Base-by-base conservation (phyloP, 306 rosid genomes). In the Begonia peltatifolia region DNA sequence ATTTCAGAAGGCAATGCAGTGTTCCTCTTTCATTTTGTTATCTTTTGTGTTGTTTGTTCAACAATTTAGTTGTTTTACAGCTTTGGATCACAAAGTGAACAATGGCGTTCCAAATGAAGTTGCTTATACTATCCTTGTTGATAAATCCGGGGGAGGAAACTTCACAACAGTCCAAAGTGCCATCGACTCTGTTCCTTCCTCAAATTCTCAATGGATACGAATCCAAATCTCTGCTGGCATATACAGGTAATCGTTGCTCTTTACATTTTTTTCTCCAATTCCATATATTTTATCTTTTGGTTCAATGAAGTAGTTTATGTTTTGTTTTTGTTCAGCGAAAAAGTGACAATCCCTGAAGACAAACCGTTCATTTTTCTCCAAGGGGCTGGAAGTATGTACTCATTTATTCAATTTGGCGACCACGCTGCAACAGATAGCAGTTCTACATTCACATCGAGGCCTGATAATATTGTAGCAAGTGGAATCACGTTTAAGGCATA, bases 161-260 rank as follows among this genome's bases (percentile, higher is more conserved):
- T 79, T 79, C 58, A 36, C 2, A 3, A 60, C 71, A 8, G 15
- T 79, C 8, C 81, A 79, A 63, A 66, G 64, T 17, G 85, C 81
- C 41, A 68, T 79, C 55, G 71, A 79, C 54, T 71, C 70, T 6
- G 41, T 79, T 18, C 48, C 57, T 1, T 3, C 9, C 4, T 16
- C 41, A 38, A 74, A 54, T 5, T 11, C 10, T 5, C 12, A 9
- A 41, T 79, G 85, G 79, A 61, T 75, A n/a, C 61, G 63, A 18
- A 12, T 79, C 47, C 63, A 59, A 42, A 71, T 75, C 9, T 53
- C 20, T 22, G 51, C 58, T 2, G 84, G 63, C 55, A 57, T 15
- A 16, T 60, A 51, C 44, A 9, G 18, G 65, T 60, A 60, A n/a
- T 57, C 6, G 30, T 46, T 25, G 47, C 6, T 2, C 6, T 1